Percentiles rank a stretch among this genome's conserved stretches.
phyloP scores from a whole-genome alignment of 441 rosid genomes.

The Bruguiera hainesii region DNA sequence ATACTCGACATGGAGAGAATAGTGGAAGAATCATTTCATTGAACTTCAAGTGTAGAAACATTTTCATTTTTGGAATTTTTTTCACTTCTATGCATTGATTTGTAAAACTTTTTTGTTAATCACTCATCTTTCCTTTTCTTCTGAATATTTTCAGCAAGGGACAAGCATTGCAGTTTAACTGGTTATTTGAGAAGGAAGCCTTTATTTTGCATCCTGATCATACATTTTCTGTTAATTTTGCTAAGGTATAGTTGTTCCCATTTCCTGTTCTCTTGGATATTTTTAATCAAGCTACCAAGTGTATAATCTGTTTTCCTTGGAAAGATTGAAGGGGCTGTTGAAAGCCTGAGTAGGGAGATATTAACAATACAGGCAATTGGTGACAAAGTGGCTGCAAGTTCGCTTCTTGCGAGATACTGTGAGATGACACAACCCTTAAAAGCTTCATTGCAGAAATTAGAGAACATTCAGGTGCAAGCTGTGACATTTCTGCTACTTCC shows the following conservation, averaged over 20 bases:
- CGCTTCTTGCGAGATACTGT: conserved; percentile 62
- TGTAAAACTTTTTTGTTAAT: not conserved
- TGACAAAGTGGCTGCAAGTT: conserved; percentile 69
- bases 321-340: conserved; percentile 77
- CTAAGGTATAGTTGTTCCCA: conserved; percentile 48
- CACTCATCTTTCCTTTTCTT: conserved; percentile 19
- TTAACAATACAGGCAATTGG: conserved; percentile 89
- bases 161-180: conserved; percentile 91
- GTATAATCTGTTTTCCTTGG: conserved; percentile 21
- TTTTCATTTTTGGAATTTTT: too few relatives aligned
- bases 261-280: conserved; percentile 5
- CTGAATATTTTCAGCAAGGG: conserved; percentile 58
- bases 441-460: conserved; percentile 62
- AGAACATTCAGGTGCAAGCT: conserved; percentile 49
- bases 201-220: conserved; percentile 57
- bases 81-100: too few relatives aligned
- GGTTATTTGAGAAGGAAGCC: conserved; percentile 85
- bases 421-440: conserved; percentile 58
- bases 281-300: conserved; percentile 9
- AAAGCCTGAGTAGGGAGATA: conserved; percentile 79
- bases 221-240: conserved; percentile 76
- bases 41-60: too few relatives aligned
- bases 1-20: too few relatives aligned
- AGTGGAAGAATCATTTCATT: too few relatives aligned
- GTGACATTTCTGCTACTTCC: conserved; percentile 8